Conservation (phyloP, 768 basidiomycete species). For the Leccinum aurantiacum region DNA sequence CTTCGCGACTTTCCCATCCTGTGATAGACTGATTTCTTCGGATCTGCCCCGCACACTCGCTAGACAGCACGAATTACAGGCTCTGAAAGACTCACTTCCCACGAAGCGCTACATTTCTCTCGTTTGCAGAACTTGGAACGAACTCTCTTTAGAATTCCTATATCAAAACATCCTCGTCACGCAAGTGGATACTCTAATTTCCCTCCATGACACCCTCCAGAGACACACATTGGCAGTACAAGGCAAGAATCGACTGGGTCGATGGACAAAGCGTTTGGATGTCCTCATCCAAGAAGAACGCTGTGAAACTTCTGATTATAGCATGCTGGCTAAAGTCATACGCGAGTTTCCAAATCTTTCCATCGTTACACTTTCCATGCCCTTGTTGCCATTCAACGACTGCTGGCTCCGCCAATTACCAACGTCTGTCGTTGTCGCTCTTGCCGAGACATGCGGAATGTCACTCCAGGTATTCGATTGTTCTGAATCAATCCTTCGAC, state of each 20-base stretch:
- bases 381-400: slow-evolving; percentile 24
- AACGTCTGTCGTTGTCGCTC: slow-evolving; percentile 16
- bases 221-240: slow-evolving; percentile 4
- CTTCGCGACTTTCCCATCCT: slow-evolving; percentile 13
- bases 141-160: slow-evolving; percentile 22
- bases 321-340: slow-evolving; percentile 22
- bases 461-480: slow-evolving; percentile 31
- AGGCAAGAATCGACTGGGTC: slow-evolving; percentile 15
- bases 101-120: slow-evolving; percentile 22
- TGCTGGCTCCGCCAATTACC: slow-evolving; percentile 31
- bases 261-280: slow-evolving; percentile 31
- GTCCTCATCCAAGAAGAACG: slow-evolving; percentile 26
- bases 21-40: slow-evolving; percentile 7
- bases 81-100: slow-evolving; percentile 23
- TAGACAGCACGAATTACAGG: slow-evolving; percentile 15
- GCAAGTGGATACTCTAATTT: slow-evolving; percentile 16
- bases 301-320: slow-evolving; percentile 26
- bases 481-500: slow-evolving; percentile 31
- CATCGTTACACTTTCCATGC: slow-evolving; percentile 28
- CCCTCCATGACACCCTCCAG: slow-evolving; percentile 18
- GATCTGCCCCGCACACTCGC: slow-evolving; percentile 22
- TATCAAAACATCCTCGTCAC: slow-evolving; percentile 26
- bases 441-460: slow-evolving; percentile 27
- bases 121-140: slow-evolving; percentile 28
- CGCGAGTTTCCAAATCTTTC: slow-evolving; percentile 28